phyloP scores from a whole-genome alignment of 805 yeast species.

The Candida namnaoensis region DNA sequence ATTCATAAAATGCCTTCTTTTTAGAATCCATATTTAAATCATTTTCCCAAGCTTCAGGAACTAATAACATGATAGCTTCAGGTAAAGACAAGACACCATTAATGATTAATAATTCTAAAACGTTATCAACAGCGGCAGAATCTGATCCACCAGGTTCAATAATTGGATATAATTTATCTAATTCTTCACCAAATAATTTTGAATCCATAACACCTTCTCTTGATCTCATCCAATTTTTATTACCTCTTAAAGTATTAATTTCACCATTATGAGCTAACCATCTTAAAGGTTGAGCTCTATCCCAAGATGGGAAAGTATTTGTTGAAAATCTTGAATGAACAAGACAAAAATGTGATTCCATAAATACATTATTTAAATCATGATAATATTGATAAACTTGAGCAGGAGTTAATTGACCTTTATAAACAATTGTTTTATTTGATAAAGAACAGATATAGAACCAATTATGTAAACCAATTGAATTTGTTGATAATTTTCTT shows the following conservation, averaged over 20 bases:
- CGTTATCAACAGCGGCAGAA: slow-evolving; percentile 96
- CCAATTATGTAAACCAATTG: slow-evolving; percentile 95
- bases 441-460: slow-evolving; percentile 92
- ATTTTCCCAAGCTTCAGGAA: slow-evolving; percentile 98
- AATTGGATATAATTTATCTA: slow-evolving; percentile 86
- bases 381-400: slow-evolving; percentile 94
- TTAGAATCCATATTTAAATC: slow-evolving; percentile 81
- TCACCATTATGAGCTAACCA: slow-evolving; percentile 99
- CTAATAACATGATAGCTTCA: slow-evolving; percentile 94
- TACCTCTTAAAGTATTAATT: slow-evolving; percentile 93
- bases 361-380: slow-evolving; percentile 85
- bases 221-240: slow-evolving; percentile 98
- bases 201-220: slow-evolving; percentile 96
- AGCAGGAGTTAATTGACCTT: slow-evolving; percentile 94
- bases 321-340: slow-evolving; percentile 98
- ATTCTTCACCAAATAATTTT: slow-evolving; percentile 78
- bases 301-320: slow-evolving; percentile 99
- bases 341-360: slow-evolving; percentile 89
- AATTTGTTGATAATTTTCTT: slow-evolving; percentile 83
- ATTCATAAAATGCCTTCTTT: slow-evolving; percentile 91
- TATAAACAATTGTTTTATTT: slow-evolving; percentile 85
- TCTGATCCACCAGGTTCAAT: slow-evolving; percentile 99
- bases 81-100: slow-evolving; percentile 90
- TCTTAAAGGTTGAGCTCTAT: slow-evolving; percentile 95
- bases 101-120: slow-evolving; percentile 80